Percentiles rank a stretch among this genome's conserved stretches.
phyloP scores from a whole-genome alignment of 352 stramenopile genomes.

The Phytophthora hybrid region DNA sequence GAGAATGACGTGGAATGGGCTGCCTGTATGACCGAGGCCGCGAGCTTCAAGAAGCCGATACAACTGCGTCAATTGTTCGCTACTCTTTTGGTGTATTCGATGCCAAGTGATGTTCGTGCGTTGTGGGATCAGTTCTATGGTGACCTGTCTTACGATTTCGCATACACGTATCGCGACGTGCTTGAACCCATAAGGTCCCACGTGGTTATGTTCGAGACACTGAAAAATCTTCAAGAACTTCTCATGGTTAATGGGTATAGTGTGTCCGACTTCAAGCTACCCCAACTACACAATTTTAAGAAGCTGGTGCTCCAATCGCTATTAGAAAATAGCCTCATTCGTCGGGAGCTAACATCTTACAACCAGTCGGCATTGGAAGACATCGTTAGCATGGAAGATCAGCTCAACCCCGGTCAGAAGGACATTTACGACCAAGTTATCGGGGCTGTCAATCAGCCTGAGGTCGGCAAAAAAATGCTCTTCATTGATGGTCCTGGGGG shows the following conservation, averaged over 20 bases:
- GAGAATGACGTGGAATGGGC: conserved; percentile 33
- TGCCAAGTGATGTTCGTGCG: conserved; percentile 5
- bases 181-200: not conserved
- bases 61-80: conserved; percentile 48
- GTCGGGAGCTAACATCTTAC: conserved; percentile 12
- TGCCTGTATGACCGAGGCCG: conserved; percentile 26
- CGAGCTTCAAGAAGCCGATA: conserved; percentile 31
- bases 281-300: conserved; percentile 19
- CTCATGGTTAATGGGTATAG: conserved; percentile 13
- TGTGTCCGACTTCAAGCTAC: conserved; percentile 15
- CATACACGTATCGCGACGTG: not conserved
- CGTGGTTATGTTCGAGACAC: conserved; percentile 23
- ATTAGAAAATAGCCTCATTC: conserved; percentile 16
- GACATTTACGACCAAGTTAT: conserved; percentile 32
- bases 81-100: conserved; percentile 36
- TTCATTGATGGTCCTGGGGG: conserved; percentile 47
- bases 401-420: conserved; percentile 9
- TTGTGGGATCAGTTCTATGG: conserved; percentile 35
- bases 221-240: conserved; percentile 18
- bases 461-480: conserved; percentile 27
- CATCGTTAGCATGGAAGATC: conserved; percentile 9
- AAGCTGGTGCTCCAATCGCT: not conserved
- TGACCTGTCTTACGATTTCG: conserved; percentile 27
- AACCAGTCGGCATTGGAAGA: conserved; percentile 6
- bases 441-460: not conserved